Conservation (phyloP, 176 grass and related monocot species). For the Oryza glumipatula region DNA sequence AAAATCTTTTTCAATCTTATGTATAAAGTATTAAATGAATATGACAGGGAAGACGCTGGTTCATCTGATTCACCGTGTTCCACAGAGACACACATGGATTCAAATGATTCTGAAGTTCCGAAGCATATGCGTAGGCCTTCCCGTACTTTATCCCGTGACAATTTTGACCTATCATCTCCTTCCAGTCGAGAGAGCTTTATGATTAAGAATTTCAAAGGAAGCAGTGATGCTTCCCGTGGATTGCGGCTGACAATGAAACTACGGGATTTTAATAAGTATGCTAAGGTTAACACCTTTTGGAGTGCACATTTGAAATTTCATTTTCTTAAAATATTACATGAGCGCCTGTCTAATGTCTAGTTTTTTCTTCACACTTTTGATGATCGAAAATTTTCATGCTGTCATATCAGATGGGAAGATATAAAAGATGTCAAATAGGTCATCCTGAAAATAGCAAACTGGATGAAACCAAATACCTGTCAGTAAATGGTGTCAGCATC, state of each 20-base stretch:
- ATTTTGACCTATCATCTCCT: slow-evolving; percentile 63
- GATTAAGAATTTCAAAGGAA: slow-evolving; percentile 59
- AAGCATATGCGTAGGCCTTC: slow-evolving; percentile 51
- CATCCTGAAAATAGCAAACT: slow-evolving; percentile 1
- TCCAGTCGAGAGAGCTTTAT: slow-evolving; percentile 67
- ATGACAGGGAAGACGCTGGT: slow-evolving; percentile 68
- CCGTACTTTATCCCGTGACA: slow-evolving; percentile 58
- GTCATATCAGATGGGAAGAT: neutral
- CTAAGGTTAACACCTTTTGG: slow-evolving; percentile 71
- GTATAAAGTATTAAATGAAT: slow-evolving; percentile 64
- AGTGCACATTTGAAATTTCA: slow-evolving; percentile 5
- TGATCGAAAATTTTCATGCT: neutral
- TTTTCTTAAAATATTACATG: neutral
- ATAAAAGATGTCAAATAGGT: neutral
- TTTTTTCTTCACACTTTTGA: neutral
- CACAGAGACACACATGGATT: slow-evolving; percentile 48
- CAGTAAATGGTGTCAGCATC: neutral
- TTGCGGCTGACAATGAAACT: slow-evolving; percentile 86
- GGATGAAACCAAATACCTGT: slow-evolving; percentile 20
- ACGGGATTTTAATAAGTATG: slow-evolving; percentile 87
- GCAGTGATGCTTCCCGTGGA: slow-evolving; percentile 61
- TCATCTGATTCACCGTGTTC: slow-evolving; percentile 53
- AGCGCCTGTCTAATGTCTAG: slow-evolving; percentile 7
- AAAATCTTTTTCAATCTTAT: slow-evolving; percentile 71
- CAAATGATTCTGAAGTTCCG: slow-evolving; percentile 54